Base-by-base conservation (phyloP, 805 yeast species). In the Sugiyamaella mastotermitis region DNA sequence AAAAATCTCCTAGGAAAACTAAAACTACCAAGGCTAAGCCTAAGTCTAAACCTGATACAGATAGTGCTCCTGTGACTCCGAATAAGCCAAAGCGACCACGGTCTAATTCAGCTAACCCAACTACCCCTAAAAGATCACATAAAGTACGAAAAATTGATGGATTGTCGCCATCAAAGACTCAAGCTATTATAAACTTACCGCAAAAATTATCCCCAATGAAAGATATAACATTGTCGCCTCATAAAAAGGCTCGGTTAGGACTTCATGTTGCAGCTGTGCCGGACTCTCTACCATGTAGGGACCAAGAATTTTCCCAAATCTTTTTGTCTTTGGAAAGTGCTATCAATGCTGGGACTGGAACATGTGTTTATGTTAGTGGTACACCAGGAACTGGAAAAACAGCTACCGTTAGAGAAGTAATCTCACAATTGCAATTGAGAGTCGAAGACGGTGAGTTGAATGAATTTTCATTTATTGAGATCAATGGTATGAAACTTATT, bases 371-470 rank as follows among this genome's bases (percentile, higher is more conserved):
- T 55, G 78, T 92, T 8, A 85, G 95, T 59, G 99, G 99, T 3
- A 86, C 96, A 0, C 98, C 99, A 0, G 99, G 99, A 6, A 90
- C 94, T 2, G 98, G 98, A 9, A 92, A 92, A 56, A 90, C 98
- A 0, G 92, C 94, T 3, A 90, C 97, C 0, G 78, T 90, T 2
- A 64, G 95, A 38, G 95, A 87, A 52, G 97, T 83, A 0, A 72
- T 92, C 18, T 71, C 76, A 23, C 86, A 82, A 51, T 60, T 92
- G 24, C 69, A 72, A 31, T 53, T 58, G 11, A 61, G 67, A 15
- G 45, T 48, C 58, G 65, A 44, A 42, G 65, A 58, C 10, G 61
- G 59, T 3, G 69, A 64, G 29, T 38, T 73, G 22, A 59, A 62
- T 2, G 56, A 60, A 10, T 92, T 92, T 56, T 76, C 78, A 33